phyloP scores from a whole-genome alignment of 495 filamentous ascomycete genomes.

The Podospora sp. region DNA sequence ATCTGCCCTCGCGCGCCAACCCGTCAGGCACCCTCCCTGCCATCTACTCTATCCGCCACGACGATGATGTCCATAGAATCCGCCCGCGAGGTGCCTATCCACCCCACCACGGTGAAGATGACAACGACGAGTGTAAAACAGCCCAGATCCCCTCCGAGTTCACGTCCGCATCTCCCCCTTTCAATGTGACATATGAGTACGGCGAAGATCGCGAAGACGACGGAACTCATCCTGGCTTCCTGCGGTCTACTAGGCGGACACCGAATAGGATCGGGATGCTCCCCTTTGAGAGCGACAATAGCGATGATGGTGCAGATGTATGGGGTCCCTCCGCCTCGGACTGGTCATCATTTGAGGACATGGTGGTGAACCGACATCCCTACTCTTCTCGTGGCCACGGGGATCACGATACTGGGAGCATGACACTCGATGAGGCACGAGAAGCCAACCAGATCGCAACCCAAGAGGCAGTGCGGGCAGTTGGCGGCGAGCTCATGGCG shows the following conservation, averaged over 20 bases:
- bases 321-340: slow-evolving; percentile 15
- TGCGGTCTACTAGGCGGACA: slow-evolving; percentile 29
- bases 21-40: slow-evolving; percentile 35
- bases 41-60: slow-evolving; percentile 49
- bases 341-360: slow-evolving; percentile 19
- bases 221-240: slow-evolving; percentile 21
- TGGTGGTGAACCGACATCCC: not conserved
- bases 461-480: slow-evolving; percentile 57
- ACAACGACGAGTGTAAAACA: slow-evolving; percentile 47
- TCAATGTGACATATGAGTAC: slow-evolving; percentile 55
- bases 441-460: slow-evolving; percentile 58
- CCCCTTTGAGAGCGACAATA: slow-evolving; percentile 51
- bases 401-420: slow-evolving; percentile 28
- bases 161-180: slow-evolving; percentile 41
- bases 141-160: slow-evolving; percentile 59
- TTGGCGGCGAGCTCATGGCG: slow-evolving; percentile 59
- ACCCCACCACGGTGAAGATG: slow-evolving; percentile 52
- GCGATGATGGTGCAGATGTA: slow-evolving; percentile 39
- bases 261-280: slow-evolving; percentile 54
- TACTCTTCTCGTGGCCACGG: slow-evolving; percentile 5
- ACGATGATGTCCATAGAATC: slow-evolving; percentile 39
- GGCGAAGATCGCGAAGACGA: slow-evolving; percentile 56
- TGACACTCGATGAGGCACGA: slow-evolving; percentile 49
- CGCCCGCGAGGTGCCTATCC: not conserved
- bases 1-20: slow-evolving; percentile 41